A percentile compares a stretch with the other conserved stretches of the same genome.
Evolutionary conservation across 2,329 filamentous ascomycete genomes (phyloP).

Genomic region (Diaporthe sp.): DNA sequence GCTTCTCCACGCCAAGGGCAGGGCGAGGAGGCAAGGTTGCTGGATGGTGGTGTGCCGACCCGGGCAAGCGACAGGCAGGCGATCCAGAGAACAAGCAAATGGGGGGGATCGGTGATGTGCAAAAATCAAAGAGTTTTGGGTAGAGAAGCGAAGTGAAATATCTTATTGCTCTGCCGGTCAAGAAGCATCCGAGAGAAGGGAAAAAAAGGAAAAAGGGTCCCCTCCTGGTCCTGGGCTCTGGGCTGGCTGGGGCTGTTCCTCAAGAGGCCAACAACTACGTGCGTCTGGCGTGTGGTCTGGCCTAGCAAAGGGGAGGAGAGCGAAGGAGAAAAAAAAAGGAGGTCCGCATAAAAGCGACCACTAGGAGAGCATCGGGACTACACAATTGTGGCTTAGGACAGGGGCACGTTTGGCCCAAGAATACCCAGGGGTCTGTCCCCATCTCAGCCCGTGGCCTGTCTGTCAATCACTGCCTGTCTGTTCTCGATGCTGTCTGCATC

Average conservation of each 20-base stretch:
- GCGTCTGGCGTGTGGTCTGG: constrained; percentile 19
- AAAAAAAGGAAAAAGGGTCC: constrained; percentile 27
- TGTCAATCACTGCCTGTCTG: background rate
- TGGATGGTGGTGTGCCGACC: constrained; percentile 29
- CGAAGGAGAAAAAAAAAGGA: constrained; percentile 34
- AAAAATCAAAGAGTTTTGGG: constrained; percentile 1
- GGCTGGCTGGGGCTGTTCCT: constrained; percentile 27
- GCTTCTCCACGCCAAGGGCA: constrained; percentile 34
- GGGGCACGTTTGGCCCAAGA: constrained; percentile 9
- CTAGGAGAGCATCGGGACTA: constrained; percentile 27
- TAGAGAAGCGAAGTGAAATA: constrained; percentile 31
- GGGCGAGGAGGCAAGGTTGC: constrained; percentile 34
- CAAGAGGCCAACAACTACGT: constrained; percentile 35
- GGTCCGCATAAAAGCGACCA: constrained; percentile 38
- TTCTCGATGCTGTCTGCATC: background rate
- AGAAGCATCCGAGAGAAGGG: constrained; percentile 22
- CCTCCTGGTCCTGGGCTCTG: constrained; percentile 19
- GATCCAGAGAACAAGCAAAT: constrained; percentile 24
- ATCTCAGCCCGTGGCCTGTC: background rate
- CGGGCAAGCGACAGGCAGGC: constrained; percentile 10
- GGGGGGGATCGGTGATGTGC: constrained; percentile 27
- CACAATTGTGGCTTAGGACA: constrained; percentile 39
- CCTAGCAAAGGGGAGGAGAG: constrained; percentile 12
- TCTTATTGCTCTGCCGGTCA: constrained; percentile 17
- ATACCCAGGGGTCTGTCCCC: constrained; percentile 11